Evolutionary conservation across 257 asterid genomes (phyloP), one percentile per base, ranked within the genome.

Genomic region (Paulownia fortunei): DNA sequence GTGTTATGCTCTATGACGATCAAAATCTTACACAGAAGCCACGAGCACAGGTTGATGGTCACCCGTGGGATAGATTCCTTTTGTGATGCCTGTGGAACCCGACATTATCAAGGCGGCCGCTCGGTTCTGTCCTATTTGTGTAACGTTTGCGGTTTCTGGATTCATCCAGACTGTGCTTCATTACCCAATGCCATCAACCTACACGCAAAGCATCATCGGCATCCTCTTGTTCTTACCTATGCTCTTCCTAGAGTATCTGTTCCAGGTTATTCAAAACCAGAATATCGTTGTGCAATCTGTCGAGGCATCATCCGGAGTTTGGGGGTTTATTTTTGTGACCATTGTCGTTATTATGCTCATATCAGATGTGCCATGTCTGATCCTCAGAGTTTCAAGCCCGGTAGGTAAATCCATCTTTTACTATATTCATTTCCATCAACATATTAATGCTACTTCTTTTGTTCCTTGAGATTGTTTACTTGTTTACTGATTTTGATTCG

Each of bases 11-110:
- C 73, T 8, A 1, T 5, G 9, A 21, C 41, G n/a, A 24, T 68
- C 73, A 68, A 24, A 49, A 42, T 68, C 18, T 13, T 68, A 4
- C 73, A 68, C 59, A 11, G 41, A 3, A 69, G 74, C 58, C 74
- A 69, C 61, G 19, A 13, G 5, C 74, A 69, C 61, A n/a, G 58
- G 15, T 36, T 69, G 44, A 51, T 19, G 44, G 42, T 13, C 46
- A 24, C 27, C 26, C 23, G 24, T 15, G 8, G 15, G 5, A 1
- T n/a, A 2, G 61, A n/a, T 44, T 44, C 23, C 0, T 15, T 11
- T 16, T 69, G 74, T 9, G 44, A 37, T 3, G 58, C 58, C 2
- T 69, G 74, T 47, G 46, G 44, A 21, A 46, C 55, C 24, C 3
- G 7, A 10, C 73, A 42, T 13, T 19, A 24, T 5, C 37, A 23